Conservation (phyloP, 768 basidiomycete genomes). For the Mycena vulgaris region DNA sequence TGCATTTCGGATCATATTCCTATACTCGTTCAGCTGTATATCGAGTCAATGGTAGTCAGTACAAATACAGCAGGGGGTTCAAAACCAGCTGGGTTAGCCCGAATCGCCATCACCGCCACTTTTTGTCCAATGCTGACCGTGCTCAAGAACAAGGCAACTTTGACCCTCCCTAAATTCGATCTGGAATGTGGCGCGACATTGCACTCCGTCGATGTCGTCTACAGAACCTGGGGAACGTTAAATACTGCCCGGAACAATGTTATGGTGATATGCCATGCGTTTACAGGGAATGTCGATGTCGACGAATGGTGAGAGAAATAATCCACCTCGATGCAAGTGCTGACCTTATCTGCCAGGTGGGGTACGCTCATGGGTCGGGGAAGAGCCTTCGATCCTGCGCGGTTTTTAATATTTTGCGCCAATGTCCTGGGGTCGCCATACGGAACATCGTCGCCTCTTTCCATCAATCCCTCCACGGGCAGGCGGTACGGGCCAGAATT, state of each 20-base stretch:
- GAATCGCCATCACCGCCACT: neutral
- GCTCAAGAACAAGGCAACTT: neutral
- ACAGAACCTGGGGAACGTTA: constrained; percentile 84
- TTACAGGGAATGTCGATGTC: constrained; percentile 84
- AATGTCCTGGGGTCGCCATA: constrained; percentile 97
- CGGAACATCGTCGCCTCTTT: constrained; percentile 91
- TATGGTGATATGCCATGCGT: constrained; percentile 86
- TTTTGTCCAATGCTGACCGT: neutral
- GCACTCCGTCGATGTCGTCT: constrained; percentile 74
- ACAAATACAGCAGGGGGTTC: neutral
- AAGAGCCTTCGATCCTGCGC: constrained; percentile 90
- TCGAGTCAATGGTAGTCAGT: neutral
- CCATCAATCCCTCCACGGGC: constrained; percentile 83
- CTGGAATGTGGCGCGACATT: constrained; percentile 73
- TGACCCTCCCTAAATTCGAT: constrained; percentile 66
- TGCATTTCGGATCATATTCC: neutral
- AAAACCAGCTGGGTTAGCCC: neutral
- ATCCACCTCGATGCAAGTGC: neutral
- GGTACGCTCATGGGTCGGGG: constrained; percentile 91
- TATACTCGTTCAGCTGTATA: neutral
- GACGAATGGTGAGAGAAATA: constrained; percentile 76
- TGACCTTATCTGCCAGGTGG: constrained; percentile 78
- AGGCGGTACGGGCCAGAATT: constrained; percentile 92
- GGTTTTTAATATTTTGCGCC: constrained; percentile 94
- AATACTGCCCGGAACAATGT: constrained; percentile 75